Evolutionary conservation across 331 rosid genomes (phyloP).

Genomic region (Ulmus americana): DNA sequence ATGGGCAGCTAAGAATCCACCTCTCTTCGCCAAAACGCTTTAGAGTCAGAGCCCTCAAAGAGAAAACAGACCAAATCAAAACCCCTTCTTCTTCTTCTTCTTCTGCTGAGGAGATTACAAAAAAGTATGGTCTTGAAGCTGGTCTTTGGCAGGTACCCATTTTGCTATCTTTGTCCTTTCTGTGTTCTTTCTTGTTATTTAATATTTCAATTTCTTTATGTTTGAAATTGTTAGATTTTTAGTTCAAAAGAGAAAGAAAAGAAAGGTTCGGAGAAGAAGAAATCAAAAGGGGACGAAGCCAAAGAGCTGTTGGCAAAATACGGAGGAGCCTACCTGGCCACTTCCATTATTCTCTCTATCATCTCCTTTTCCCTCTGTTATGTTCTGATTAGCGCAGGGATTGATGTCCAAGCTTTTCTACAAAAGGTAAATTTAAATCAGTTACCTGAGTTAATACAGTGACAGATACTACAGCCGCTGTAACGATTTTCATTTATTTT

Average conservation of each 20-base stretch:
- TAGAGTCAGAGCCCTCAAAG: constrained; percentile 55
- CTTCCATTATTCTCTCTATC: constrained; percentile 75
- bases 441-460: too few relatives aligned
- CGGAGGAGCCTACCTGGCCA: constrained; percentile 86
- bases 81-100: constrained; percentile 43
- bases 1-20: constrained; percentile 20
- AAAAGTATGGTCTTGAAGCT: constrained; percentile 88
- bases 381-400: constrained; percentile 52
- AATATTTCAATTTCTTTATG: neutral
- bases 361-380: constrained; percentile 74
- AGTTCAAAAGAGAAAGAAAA: constrained; percentile 63
- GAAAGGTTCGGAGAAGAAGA: constrained; percentile 33
- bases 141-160: constrained; percentile 84
- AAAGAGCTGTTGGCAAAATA: constrained; percentile 84
- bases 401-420: constrained; percentile 71
- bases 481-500: too few relatives aligned
- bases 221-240: constrained; percentile 52
- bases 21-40: constrained; percentile 33
- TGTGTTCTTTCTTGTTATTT: too few relatives aligned
- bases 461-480: too few relatives aligned
- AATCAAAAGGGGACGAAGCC: constrained; percentile 79
- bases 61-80: constrained; percentile 68
- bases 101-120: constrained; percentile 61
- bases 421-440: constrained; percentile 46
- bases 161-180: constrained; percentile 13